Evolutionary conservation across 257 asterid genomes (phyloP), one percentile per base, ranked within the genome.

Genomic region (Capsicum pubescens): DNA sequence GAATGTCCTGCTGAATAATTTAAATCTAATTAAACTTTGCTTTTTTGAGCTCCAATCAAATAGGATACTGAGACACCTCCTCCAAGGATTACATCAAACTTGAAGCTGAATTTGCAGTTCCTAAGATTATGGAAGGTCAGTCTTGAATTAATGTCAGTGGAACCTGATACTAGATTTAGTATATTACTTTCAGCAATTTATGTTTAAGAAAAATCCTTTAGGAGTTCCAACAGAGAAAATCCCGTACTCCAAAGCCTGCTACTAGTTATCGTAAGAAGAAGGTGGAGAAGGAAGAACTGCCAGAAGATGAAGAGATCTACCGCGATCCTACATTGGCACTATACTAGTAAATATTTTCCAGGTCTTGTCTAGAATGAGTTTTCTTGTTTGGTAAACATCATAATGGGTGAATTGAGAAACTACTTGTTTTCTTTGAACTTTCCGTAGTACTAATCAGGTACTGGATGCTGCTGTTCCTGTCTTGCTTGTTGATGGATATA

Each of bases 401-500:
- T 80, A 32, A 7, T 63, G 68, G 81, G 58, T 81, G 85, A 61
- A 69, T 68, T 77, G 82, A 36, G 36, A 83, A 83, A 50, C 36
- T n/a, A 21, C 61, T 61, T 58, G 76, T 80, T 69, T 84, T 77
- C 80, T 66, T 48, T 78, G 80, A 16, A 70, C 80, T 71, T 86
- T 79, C 70, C 83, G 88, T 91, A 96, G 99, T 85, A 92, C 98
- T 77, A 90, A 90, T 88, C 98, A 92, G 92, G 97, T 97, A 58
- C 56, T 93, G 59, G 97, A 92, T 86, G 87, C 90, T 84, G 98
- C 90, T 10, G 86, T 85, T 64, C 98, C 99, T 10, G 99, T 96
- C 86, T 90, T 94, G 87, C 99, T 96, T 80, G 98, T 96, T 89
- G 99, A 96, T 90, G 99, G 99, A 82, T 96, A 94, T 87, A 96